Conservation (phyloP, 2,329 filamentous ascomycete genomes). For the Epichloe amarillans region DNA sequence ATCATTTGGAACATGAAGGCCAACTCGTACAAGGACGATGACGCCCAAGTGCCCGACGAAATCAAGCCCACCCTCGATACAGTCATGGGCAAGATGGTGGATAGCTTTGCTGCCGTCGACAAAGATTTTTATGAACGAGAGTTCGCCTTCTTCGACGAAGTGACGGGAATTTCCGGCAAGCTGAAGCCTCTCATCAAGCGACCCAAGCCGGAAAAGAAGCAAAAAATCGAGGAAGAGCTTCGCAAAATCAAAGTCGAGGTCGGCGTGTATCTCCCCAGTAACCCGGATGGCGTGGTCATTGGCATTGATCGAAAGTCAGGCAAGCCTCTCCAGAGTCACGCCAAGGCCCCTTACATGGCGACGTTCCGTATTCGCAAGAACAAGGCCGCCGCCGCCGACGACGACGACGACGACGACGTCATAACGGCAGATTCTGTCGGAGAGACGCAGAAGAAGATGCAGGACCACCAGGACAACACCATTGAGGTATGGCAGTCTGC, state of each 20-base stretch:
- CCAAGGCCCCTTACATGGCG: constrained; percentile 97
- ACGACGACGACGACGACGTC: not conserved
- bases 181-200: constrained; percentile 85
- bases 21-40: constrained; percentile 95
- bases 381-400: constrained; percentile 22
- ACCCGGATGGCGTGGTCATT: constrained; percentile 92
- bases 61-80: constrained; percentile 89
- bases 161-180: constrained; percentile 90
- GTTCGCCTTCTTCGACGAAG: constrained; percentile 96
- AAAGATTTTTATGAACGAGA: constrained; percentile 83
- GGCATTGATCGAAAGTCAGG: constrained; percentile 97
- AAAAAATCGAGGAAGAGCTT: constrained; percentile 97
- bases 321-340: constrained; percentile 93
- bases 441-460: constrained; percentile 19
- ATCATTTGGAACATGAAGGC: constrained; percentile 99
- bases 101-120: constrained; percentile 68
- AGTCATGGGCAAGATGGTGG: constrained; percentile 73
- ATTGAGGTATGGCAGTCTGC: constrained; percentile 98
- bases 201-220: constrained; percentile 92
- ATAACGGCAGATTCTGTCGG: constrained; percentile 24
- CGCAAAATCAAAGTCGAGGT: constrained; percentile 96
- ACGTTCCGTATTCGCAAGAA: constrained; percentile 93
- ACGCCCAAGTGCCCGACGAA: constrained; percentile 74
- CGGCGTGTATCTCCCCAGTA: constrained; percentile 92
- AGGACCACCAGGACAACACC: constrained; percentile 32